Evolutionary conservation across 805 yeast species (phyloP).

Genomic region (Lipomyces orientalis): DNA sequence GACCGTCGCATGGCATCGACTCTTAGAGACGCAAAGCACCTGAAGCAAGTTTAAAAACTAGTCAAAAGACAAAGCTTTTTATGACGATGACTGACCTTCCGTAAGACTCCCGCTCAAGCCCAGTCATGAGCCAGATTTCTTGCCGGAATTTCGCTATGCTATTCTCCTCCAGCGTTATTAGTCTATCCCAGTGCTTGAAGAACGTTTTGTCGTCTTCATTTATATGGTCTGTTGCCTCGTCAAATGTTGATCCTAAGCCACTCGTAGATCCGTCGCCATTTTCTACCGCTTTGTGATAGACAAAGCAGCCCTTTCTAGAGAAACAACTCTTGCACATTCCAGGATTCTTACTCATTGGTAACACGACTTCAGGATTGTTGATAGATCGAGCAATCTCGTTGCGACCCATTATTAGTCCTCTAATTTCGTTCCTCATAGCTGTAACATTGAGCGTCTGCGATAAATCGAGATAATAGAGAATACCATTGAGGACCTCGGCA

Average conservation of each 20-base stretch:
- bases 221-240: constrained; percentile 58
- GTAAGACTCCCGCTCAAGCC: constrained; percentile 63
- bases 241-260: constrained; percentile 60
- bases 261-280: constrained; percentile 60
- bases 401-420: constrained; percentile 71
- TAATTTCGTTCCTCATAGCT: constrained; percentile 60
- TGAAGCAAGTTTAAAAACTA: constrained; percentile 22
- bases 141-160: constrained; percentile 57
- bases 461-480: constrained; percentile 75
- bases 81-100: constrained; percentile 52
- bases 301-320: constrained; percentile 39
- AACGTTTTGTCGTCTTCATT: constrained; percentile 57
- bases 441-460: constrained; percentile 61
- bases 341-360: constrained; percentile 20
- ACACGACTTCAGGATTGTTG: constrained; percentile 46
- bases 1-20: constrained; percentile 40
- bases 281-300: constrained; percentile 60
- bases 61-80: not conserved
- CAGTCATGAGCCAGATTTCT: constrained; percentile 71
- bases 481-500: constrained; percentile 64
- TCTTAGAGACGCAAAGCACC: constrained; percentile 55
- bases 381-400: constrained; percentile 69
- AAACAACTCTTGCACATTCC: constrained; percentile 41
- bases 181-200: constrained; percentile 72
- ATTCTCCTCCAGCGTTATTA: constrained; percentile 76